phyloP scores from a whole-genome alignment of 2,329 filamentous ascomycete species.

The Coccinonectria pachysandricola region DNA sequence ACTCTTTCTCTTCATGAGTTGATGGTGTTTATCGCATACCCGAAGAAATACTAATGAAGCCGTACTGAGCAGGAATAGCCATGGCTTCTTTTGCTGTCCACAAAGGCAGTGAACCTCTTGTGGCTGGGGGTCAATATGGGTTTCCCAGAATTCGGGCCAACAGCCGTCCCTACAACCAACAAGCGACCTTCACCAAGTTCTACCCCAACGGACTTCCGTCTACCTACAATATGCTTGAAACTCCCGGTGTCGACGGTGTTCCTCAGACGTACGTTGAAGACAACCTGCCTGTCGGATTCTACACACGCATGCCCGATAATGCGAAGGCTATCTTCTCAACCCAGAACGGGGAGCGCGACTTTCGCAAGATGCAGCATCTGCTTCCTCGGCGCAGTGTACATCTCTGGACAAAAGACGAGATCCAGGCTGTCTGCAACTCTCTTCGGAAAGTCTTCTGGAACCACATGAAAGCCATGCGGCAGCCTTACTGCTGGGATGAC shows the following conservation, averaged over 20 bases:
- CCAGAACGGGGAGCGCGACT: conserved; percentile 15
- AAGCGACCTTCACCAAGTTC: conserved; percentile 17
- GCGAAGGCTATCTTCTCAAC: conserved; percentile 32
- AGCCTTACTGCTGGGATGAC: conserved; percentile 26
- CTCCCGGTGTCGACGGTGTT: conserved; percentile 13
- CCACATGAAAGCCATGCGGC: conserved; percentile 23
- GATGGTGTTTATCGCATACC: too few relatives aligned
- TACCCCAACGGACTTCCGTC: conserved; percentile 28
- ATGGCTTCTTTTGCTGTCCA: conserved; percentile 8
- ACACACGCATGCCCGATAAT: conserved; percentile 21
- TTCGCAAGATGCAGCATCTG: conserved; percentile 21
- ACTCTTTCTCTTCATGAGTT: too few relatives aligned
- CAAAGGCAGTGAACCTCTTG: too few relatives aligned
- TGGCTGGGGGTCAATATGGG: too few relatives aligned
- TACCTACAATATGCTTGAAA: conserved; percentile 24
- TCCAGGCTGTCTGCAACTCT: conserved; percentile 29
- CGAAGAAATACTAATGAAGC: too few relatives aligned
- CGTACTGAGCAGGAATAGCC: conserved; percentile 7
- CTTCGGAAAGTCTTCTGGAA: conserved; percentile 27
- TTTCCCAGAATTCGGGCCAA: conserved; percentile 14
- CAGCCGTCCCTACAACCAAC: conserved; percentile 15
- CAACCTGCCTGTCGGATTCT: conserved; percentile 27
- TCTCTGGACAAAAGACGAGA: conserved; percentile 30
- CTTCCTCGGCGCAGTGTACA: conserved; percentile 19
- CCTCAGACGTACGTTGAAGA: conserved; percentile 25